Conservation (phyloP, 176 grass and related monocot species). For the Triticum turgidum region DNA sequence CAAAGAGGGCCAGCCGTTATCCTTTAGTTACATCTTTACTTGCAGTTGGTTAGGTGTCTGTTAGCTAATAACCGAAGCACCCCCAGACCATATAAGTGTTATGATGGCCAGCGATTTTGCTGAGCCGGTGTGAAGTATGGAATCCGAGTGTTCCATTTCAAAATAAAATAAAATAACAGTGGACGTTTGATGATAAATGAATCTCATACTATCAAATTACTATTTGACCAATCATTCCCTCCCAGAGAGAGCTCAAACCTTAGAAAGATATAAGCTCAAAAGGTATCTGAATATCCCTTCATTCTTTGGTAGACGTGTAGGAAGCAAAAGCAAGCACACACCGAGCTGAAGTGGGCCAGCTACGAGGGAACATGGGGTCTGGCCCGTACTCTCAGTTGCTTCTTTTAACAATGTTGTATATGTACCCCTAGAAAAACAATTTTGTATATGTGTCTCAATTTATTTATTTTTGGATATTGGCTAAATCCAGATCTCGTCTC, state of each 20-base stretch:
- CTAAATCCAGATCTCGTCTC: neutral
- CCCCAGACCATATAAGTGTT: too few relatives aligned
- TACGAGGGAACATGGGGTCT: neutral
- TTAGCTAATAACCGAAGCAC: too few relatives aligned
- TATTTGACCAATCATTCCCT: neutral
- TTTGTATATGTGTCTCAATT: too few relatives aligned
- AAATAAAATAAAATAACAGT: too few relatives aligned
- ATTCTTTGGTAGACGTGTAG: neutral
- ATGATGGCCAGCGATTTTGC: too few relatives aligned
- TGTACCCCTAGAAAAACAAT: too few relatives aligned
- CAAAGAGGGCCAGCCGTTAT: too few relatives aligned
- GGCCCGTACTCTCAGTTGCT: neutral
- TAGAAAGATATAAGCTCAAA: neutral
- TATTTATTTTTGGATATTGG: neutral
- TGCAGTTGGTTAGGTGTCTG: too few relatives aligned
- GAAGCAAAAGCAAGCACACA: neutral
- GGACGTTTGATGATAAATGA: neutral
- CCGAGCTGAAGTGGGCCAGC: neutral
- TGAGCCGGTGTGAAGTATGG: too few relatives aligned
- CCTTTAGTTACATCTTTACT: too few relatives aligned
- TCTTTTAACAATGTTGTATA: neutral
- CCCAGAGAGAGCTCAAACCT: too few relatives aligned
- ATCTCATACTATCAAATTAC: neutral
- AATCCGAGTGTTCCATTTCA: too few relatives aligned
- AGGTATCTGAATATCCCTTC: neutral